A percentile compares a stretch with the other conserved stretches of the same genome.
Evolutionary conservation across 2,329 filamentous ascomycete species (phyloP).

Genomic region (Talaromyces pinophilus): DNA sequence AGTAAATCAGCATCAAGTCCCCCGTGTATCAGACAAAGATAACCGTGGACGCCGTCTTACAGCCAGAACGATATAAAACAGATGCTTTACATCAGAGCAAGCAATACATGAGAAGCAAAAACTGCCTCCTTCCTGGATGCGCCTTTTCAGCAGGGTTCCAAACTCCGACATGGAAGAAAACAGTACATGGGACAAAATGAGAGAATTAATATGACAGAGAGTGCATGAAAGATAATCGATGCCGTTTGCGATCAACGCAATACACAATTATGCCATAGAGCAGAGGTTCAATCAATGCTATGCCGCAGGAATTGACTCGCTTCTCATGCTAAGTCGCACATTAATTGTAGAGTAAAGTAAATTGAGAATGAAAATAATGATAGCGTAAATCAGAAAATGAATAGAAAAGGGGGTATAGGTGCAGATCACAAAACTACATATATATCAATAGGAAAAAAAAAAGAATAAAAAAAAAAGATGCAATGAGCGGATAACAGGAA

Average conservation of each 20-base stretch:
- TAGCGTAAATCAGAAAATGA: not conserved
- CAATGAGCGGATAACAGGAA: slow-evolving; percentile 24
- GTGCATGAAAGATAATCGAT: not conserved
- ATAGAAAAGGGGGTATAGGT: slow-evolving; percentile 24
- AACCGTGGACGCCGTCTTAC: not conserved
- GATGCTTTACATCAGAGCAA: not conserved
- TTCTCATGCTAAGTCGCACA: slow-evolving; percentile 10
- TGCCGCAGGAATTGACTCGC: slow-evolving; percentile 7
- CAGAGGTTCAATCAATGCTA: not conserved
- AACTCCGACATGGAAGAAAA: not conserved
- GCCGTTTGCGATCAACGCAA: slow-evolving; percentile 14
- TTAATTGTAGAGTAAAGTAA: not conserved
- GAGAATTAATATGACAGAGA: not conserved
- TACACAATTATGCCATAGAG: not conserved
- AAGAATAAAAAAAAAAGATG: slow-evolving; percentile 20
- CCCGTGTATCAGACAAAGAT: not conserved
- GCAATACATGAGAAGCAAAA: not conserved
- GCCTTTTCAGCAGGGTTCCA: not conserved
- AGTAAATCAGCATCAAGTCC: no score
- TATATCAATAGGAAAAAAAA: slow-evolving; percentile 19
- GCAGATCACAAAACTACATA: slow-evolving; percentile 7
- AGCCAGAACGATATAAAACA: not conserved
- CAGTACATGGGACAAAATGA: not conserved
- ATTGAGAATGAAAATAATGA: not conserved
- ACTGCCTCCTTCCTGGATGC: not conserved